Conservation (phyloP, 2,329 filamentous ascomycete species). For the Xylaria sp. region DNA sequence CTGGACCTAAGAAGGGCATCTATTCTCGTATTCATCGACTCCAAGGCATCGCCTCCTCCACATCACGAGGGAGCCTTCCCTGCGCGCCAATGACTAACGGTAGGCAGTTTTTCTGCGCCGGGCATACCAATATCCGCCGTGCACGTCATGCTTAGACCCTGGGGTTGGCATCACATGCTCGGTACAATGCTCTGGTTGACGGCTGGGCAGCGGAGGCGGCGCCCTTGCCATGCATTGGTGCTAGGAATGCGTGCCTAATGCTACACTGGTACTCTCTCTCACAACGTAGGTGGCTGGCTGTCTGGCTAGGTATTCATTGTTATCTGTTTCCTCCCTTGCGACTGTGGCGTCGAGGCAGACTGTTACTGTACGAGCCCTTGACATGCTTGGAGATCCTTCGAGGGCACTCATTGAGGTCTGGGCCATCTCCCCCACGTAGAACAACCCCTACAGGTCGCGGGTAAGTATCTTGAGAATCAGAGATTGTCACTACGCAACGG, state of each 20-base stretch:
- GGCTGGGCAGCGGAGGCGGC: background rate
- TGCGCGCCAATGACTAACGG: background rate
- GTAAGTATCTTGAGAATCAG: background rate
- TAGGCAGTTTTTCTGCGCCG: background rate
- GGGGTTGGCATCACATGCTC: background rate
- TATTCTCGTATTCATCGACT: background rate
- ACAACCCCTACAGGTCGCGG: background rate
- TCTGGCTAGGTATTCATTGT: background rate
- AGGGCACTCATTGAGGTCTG: no score
- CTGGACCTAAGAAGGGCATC: background rate
- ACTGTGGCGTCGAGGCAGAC: background rate
- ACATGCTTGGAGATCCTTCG: slow-evolving; percentile 2
- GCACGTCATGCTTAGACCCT: background rate
- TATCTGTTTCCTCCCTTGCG: background rate
- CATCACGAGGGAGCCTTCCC: slow-evolving; percentile 2
- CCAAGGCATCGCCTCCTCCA: background rate
- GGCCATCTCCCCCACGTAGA: background rate
- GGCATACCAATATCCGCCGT: no score
- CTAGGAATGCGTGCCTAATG: background rate
- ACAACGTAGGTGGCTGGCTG: background rate
- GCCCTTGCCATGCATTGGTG: background rate
- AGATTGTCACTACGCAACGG: background rate
- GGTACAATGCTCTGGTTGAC: background rate
- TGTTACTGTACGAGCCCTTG: background rate
- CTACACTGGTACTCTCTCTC: background rate